Evolutionary conservation across 2,329 filamentous ascomycete genomes (phyloP), one percentile per base, ranked within the genome.

Genomic region (Fusarium sp.): DNA sequence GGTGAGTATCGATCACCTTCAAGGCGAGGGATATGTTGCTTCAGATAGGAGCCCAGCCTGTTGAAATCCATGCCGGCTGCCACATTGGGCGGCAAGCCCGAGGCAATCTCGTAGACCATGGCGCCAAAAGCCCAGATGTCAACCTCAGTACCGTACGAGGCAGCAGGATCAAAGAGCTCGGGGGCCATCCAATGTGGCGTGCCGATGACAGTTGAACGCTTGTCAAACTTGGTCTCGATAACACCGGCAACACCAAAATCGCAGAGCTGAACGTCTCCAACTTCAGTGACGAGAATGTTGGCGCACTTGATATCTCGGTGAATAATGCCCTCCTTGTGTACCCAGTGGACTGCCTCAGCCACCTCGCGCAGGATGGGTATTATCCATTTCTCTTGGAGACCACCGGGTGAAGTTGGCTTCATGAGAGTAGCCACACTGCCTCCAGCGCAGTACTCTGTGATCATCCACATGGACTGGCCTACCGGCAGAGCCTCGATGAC

Each of bases 171-270:
- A 76, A 93, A 92, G 14, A 96, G 86, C 78, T 97, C 94, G 0
- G 93, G 93, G 0, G 94, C 93, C 94, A 97, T 95, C 93, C 94
- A 97, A 82, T 95, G 92, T 4, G 92, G 92, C 0, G 94, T 97
- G 24, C 94, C 94, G 65, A 96, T 93, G 58, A 96, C 92, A 1
- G 94, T 96, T 5, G 92, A 92, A 63, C 94, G 87, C 83, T 97
- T 97, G 77, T 93, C 92, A 64, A 92, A 88, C 75, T 93, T 92
- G 48, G 88, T 92, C 80, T 95, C 93, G 66, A 95, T 89, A 56
- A 94, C 90, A 52, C 93, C 93, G 33, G 94, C 93, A 57, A 97
- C 93, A 73, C 94, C 94, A 81, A 97, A 97, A 80, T 97, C 94
- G 80, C 94, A 95, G 37, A 97, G 88, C 81, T 97, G 94, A 9